Evolutionary conservation across 305 asterid genomes (phyloP).

Genomic region (Fraxinus angustifolia): DNA sequence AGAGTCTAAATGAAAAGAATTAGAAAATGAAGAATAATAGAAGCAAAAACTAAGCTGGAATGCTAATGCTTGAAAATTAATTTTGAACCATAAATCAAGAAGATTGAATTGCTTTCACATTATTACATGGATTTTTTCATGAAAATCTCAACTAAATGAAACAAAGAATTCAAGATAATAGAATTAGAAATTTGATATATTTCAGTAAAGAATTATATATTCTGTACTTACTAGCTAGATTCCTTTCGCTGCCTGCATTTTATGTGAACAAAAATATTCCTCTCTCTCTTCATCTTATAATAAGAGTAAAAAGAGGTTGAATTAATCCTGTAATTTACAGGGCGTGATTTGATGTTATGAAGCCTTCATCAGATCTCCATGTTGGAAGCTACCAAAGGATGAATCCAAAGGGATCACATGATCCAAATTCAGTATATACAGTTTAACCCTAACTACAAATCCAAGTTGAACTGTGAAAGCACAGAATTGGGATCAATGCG

Average conservation of each 20-base stretch:
- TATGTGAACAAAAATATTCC: background rate
- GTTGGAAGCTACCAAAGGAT: conserved; percentile 60
- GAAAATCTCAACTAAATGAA: background rate
- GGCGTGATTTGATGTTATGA: conserved; percentile 1
- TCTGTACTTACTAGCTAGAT: background rate
- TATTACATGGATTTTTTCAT: background rate
- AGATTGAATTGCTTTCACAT: background rate
- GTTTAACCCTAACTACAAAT: background rate
- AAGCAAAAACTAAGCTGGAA: background rate
- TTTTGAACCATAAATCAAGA: background rate
- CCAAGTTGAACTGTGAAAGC: background rate
- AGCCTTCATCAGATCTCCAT: conserved; percentile 25
- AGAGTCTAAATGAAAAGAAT: background rate
- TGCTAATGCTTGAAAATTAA: background rate
- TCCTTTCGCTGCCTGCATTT: background rate
- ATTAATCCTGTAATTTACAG: background rate
- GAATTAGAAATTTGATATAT: background rate
- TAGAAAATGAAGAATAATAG: background rate
- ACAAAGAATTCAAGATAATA: background rate
- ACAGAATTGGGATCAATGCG: conserved; percentile 80
- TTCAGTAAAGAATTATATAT: no score
- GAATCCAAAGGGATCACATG: conserved; percentile 72
- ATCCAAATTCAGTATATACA: conserved; percentile 44
- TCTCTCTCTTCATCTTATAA: background rate
- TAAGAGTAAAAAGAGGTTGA: background rate